A percentile compares a stretch with the other conserved stretches of the same genome.
phyloP scores from a whole-genome alignment of 2,329 filamentous ascomycete species.

The Neoarthrinium moseri region DNA sequence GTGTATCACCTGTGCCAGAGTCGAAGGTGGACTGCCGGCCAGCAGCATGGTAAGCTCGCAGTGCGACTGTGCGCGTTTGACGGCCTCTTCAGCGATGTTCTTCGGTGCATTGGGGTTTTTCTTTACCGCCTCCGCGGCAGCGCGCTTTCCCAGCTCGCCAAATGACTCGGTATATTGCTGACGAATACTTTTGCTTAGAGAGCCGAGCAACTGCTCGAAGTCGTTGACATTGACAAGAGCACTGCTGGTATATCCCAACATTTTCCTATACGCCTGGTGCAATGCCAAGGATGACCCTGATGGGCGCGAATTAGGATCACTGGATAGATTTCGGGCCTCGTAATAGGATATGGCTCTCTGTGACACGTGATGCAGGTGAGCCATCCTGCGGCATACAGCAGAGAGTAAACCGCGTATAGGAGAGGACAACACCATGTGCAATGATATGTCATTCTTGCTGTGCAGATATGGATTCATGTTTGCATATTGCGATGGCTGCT shows the following conservation, averaged over 20 bases:
- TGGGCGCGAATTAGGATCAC: slow-evolving; percentile 39
- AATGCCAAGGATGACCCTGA: slow-evolving; percentile 48
- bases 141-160: slow-evolving; percentile 40
- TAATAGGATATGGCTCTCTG: slow-evolving; percentile 50
- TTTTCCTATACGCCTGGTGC: slow-evolving; percentile 54
- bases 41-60: slow-evolving; percentile 54
- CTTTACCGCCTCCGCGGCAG: slow-evolving; percentile 43
- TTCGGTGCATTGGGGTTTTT: slow-evolving; percentile 26
- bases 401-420: slow-evolving; percentile 72
- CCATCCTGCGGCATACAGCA: slow-evolving; percentile 64
- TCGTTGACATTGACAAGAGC: slow-evolving; percentile 58
- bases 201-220: slow-evolving; percentile 60
- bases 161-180: slow-evolving; percentile 47
- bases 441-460: slow-evolving; percentile 53
- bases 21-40: slow-evolving; percentile 41
- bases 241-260: slow-evolving; percentile 49
- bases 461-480: slow-evolving; percentile 53
- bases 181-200: slow-evolving; percentile 48
- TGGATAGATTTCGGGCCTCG: slow-evolving; percentile 35
- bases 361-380: slow-evolving; percentile 52
- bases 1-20: slow-evolving; percentile 58
- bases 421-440: slow-evolving; percentile 69
- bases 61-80: slow-evolving; percentile 46
- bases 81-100: slow-evolving; percentile 32
- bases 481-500: slow-evolving; percentile 41